Evolutionary conservation across 2,329 filamentous ascomycete species (phyloP).

Genomic region (Thyridium curvatum): DNA sequence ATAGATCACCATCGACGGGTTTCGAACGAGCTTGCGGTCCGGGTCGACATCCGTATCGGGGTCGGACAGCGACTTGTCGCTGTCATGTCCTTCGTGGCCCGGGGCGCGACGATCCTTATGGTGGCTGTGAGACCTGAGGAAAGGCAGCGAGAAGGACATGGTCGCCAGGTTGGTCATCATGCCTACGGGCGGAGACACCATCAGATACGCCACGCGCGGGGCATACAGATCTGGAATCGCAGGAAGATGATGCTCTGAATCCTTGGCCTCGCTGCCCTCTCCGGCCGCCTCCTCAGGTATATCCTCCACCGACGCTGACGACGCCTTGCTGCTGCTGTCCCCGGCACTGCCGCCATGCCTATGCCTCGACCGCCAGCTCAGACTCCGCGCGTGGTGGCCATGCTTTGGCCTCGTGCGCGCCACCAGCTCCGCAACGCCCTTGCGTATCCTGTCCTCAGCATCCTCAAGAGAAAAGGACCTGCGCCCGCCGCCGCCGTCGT

Average conservation of each 20-base stretch:
- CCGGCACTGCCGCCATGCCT: not conserved
- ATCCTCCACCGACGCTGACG: not conserved
- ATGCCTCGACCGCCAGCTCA: not conserved
- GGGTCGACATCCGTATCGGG: conserved; percentile 3
- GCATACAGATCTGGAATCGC: conserved; percentile 24
- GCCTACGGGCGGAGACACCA: conserved; percentile 63
- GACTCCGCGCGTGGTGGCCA: not conserved
- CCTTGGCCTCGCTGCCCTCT: conserved; percentile 12
- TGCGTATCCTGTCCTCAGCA: conserved; percentile 39
- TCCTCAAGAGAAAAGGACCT: conserved; percentile 30
- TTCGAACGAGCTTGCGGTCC: conserved; percentile 49
- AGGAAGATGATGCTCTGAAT: conserved; percentile 14
- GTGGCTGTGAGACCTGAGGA: conserved; percentile 4
- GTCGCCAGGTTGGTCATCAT: conserved; percentile 56
- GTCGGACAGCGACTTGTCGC: conserved; percentile 2
- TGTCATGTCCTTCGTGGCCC: conserved; percentile 6
- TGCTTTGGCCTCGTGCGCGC: conserved; percentile 28
- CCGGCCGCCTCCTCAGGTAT: conserved; percentile 14
- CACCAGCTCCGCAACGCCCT: conserved; percentile 41
- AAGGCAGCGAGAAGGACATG: conserved; percentile 41
- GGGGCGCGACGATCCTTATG: conserved; percentile 8
- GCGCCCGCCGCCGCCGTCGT: conserved; percentile 23
- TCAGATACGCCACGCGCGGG: conserved; percentile 48
- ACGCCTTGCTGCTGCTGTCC: not conserved
- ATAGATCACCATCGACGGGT: conserved; percentile 64